Evolutionary conservation across 805 yeast species (phyloP).

Genomic region (Brettanomyces sp.): DNA sequence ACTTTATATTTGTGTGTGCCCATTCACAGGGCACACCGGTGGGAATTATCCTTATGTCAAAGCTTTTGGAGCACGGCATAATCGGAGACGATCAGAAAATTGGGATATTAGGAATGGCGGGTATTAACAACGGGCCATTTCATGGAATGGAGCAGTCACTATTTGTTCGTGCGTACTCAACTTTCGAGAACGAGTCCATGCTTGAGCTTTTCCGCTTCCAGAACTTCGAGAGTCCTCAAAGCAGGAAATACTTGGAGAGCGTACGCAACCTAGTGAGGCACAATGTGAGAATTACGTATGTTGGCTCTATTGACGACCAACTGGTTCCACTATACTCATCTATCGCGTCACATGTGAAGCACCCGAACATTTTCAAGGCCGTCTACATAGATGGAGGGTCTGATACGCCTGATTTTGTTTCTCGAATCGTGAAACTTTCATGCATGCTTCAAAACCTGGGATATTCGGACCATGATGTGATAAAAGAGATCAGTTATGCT

Average conservation of each 20-base stretch:
- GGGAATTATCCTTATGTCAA: conserved; percentile 67
- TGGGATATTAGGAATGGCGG: conserved; percentile 89
- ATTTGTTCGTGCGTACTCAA: conserved; percentile 78
- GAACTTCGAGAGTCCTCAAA: conserved; percentile 60
- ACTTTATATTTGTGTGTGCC: conserved; percentile 82
- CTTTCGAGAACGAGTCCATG: conserved; percentile 82
- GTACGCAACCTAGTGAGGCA: conserved; percentile 53
- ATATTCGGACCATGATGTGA: conserved; percentile 72
- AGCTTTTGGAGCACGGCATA: conserved; percentile 53
- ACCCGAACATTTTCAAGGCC: conserved; percentile 85
- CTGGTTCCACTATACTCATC: conserved; percentile 89
- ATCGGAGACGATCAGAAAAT: conserved; percentile 38
- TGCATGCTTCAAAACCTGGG: conserved; percentile 71
- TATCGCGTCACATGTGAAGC: conserved; percentile 68
- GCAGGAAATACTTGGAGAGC: conserved; percentile 60
- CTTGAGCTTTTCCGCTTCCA: conserved; percentile 84
- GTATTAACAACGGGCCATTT: conserved; percentile 88
- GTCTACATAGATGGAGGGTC: conserved; percentile 82
- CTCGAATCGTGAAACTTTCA: conserved; percentile 64
- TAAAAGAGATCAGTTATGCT: conserved; percentile 71
- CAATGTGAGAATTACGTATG: conserved; percentile 70
- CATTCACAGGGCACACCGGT: conserved; percentile 98
- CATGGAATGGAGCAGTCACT: conserved; percentile 81
- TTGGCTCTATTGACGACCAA: conserved; percentile 91
- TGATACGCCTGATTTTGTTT: conserved; percentile 70